Base-by-base conservation (phyloP, 176 grass and related monocot genomes). In the Triticum monococcum region DNA sequence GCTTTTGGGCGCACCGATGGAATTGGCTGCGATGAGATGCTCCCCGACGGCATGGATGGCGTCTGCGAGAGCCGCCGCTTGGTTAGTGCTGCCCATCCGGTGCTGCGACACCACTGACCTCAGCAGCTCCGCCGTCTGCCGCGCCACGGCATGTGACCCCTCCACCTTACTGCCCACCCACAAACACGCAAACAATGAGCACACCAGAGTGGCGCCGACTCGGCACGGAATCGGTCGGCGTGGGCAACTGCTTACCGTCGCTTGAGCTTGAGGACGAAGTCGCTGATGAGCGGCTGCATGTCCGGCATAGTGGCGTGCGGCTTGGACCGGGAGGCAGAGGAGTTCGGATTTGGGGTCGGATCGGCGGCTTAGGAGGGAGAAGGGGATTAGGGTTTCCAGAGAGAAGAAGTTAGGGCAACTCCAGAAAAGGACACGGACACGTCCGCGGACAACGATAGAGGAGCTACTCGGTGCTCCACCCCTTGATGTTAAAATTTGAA, bases 21-120 rank as follows among this genome's bases (percentile, higher is more conserved):
- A 92, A 48, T 99, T 99, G 40, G 92, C 94, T 48, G 89, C 86
- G 56, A 99, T 96, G 62, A 99, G 85, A 85, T 99, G 97, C 85
- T 99, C 90, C 43, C 97, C 94, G 8, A 96, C 90, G 20, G 90
- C 87, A 32, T 79, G 90, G 64, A 99, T 86, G 3, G 94, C 94
- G 31, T 96, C 90, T 4, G 93, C 86, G 12, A 99, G 89, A 5
- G 85, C 52, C 11, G 92, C 83, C 12, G 94, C 94, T 83, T 94
- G 97, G 83, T 93, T 96, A 26, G 88, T 79, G 77, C 85, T 85
- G 11, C 92, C 86, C 89, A 99, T 91, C 37, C 97, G 92, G 46
- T 91, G 90, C 52, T 96, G 90, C 4, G 97, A 99, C 25, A 99
- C 90, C 48, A 99, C 90, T 63, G 89, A 95, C 40, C 97, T 92